phyloP scores from a whole-genome alignment of 306 rosid species.

The Lablab purpureus region DNA sequence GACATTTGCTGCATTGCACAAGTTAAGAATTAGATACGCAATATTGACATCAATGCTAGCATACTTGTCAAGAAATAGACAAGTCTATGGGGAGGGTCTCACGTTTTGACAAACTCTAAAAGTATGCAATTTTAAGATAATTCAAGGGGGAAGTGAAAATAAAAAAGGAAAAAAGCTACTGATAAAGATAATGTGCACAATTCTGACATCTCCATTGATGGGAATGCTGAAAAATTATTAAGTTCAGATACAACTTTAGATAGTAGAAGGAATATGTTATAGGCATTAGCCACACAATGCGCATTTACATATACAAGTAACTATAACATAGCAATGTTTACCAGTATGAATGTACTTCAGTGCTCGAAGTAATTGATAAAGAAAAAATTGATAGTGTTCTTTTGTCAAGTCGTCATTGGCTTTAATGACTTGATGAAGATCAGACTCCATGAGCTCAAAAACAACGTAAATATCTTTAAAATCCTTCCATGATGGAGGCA shows the following conservation, averaged over 20 bases:
- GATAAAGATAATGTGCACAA: constrained; percentile 1
- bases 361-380: constrained; percentile 94
- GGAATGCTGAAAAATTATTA: constrained; percentile 8
- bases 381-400: constrained; percentile 96
- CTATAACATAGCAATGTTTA: constrained; percentile 38
- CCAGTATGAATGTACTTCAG: constrained; percentile 95
- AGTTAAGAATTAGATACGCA: constrained; percentile 23
- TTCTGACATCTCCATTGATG: constrained; percentile 11
- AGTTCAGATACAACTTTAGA: background rate
- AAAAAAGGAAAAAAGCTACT: background rate
- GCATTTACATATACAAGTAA: constrained; percentile 3
- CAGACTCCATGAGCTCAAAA: constrained; percentile 98
- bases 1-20: constrained; percentile 79
- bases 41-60: constrained; percentile 27
- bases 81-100: background rate
- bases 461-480: constrained; percentile 96
- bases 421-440: constrained; percentile 98
- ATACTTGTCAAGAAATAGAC: background rate
- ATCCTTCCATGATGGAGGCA: constrained; percentile 94
- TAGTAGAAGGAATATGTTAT: background rate
- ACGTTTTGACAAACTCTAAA: background rate
- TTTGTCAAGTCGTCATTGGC: constrained; percentile 91
- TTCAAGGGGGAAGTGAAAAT: background rate
- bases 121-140: constrained; percentile 7
- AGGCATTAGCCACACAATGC: constrained; percentile 18